Evolutionary conservation across 2,329 filamentous ascomycete species (phyloP).

Genomic region (Penicillium sp.): DNA sequence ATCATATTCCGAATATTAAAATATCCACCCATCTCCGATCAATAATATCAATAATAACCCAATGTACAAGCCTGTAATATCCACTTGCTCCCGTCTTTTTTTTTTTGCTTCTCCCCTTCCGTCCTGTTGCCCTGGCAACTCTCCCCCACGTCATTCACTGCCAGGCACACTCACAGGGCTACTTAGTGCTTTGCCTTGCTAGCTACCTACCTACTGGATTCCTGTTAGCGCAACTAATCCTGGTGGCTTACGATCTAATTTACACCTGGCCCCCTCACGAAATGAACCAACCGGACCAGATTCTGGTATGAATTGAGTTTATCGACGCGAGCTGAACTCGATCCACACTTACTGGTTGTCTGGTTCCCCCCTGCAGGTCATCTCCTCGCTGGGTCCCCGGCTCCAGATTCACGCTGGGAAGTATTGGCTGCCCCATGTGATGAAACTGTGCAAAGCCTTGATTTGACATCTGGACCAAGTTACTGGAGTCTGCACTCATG

Average conservation of each 20-base stretch:
- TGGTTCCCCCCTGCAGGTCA: conserved; percentile 24
- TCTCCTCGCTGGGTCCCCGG: conserved; percentile 5
- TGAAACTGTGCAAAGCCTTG: background rate
- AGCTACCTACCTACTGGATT: too few species aligned
- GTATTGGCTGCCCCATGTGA: background rate
- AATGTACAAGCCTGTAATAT: too few species aligned
- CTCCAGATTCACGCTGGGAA: background rate
- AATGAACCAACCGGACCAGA: background rate
- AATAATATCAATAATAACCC: too few species aligned
- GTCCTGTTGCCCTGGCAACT: conserved; percentile 32
- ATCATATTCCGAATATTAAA: background rate
- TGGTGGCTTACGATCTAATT: conserved; percentile 11
- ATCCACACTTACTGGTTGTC: conserved; percentile 17
- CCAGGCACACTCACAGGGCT: too few species aligned
- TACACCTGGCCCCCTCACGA: background rate
- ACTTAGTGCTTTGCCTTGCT: too few species aligned
- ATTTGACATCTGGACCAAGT: background rate
- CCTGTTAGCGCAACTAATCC: background rate
- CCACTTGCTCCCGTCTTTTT: too few species aligned
- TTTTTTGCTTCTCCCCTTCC: conserved; percentile 13
- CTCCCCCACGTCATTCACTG: conserved; percentile 30
- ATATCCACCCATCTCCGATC: too few species aligned
- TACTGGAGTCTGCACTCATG: background rate
- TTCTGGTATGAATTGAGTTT: conserved; percentile 11
- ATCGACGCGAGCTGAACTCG: conserved; percentile 30